Base-by-base conservation (phyloP, 2,329 filamentous ascomycete genomes). In the Cordyceps pruinosa region DNA sequence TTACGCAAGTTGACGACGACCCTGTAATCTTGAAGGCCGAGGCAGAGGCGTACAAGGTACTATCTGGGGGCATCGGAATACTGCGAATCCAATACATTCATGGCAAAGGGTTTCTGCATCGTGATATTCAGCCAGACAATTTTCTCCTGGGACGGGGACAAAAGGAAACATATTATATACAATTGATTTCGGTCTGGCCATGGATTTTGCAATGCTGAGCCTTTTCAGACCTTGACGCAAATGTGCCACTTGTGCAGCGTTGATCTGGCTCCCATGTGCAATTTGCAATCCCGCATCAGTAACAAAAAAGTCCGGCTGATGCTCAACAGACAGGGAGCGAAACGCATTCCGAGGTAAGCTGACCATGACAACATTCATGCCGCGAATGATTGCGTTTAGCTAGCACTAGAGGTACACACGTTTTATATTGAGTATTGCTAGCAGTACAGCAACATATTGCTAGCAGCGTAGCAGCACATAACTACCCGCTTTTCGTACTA, bases 311-410 rank as follows among this genome's bases (percentile, higher is more conserved):
- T 47, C 44, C 7, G 34, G 42, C 32, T 32, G 10, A 34, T 46
- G 5, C 13, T 47, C 25, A 21, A 48, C 25, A 48, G 52, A 30
- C 21, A 47, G 30, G 12, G 30, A 21, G 28, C 9, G 10, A 48
- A 56, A 37, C 23, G 32, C 25, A 39, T 0, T 62, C 57, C 2
- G 35, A 10, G 49, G 56, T n/a, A 74, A 67, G 34, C 63, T 59
- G 17, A 72, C 64, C 4, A 63, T 21, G 2, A 68, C 58, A 8
- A 72, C 62, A 12, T 59, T 62, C 49, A 71, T 66, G 1, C 60
- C 58, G 23, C 67, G 64, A 45, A 69, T 63, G 5, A 72, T n/a
- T n/a, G n/a, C n/a, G n/a, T n/a, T n/a, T n/a, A n/a, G n/a, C n/a
- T n/a, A n/a, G n/a, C n/a, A n/a, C n/a, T n/a, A n/a, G n/a, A n/a